phyloP scores from a whole-genome alignment of 352 stramenopile genomes.

The Globisporangium cylindrosporum region DNA sequence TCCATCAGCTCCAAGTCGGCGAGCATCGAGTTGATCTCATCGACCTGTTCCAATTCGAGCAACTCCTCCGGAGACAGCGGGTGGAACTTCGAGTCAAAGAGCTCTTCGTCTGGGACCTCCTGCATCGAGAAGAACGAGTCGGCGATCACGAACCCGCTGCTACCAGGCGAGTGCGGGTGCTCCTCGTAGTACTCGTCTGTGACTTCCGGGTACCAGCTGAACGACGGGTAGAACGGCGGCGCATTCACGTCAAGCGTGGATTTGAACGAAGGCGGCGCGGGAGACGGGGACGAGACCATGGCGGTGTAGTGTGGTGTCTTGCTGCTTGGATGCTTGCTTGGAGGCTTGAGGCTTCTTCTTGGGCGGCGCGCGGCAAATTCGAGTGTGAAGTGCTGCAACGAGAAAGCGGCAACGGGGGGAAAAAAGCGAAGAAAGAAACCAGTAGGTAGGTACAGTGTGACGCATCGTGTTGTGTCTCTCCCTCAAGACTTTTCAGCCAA shows the following conservation, averaged over 20 bases:
- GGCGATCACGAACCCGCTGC: constrained; percentile 61
- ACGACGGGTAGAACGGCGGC: constrained; percentile 57
- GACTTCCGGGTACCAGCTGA: constrained; percentile 50
- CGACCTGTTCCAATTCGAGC: constrained; percentile 68
- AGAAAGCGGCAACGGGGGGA: neutral
- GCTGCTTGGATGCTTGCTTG: neutral
- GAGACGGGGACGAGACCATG: constrained; percentile 27
- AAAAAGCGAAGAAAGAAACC: constrained; percentile 1
- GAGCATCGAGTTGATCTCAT: constrained; percentile 78
- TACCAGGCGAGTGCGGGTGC: constrained; percentile 53
- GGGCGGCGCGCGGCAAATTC: constrained; percentile 19
- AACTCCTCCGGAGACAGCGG: constrained; percentile 58
- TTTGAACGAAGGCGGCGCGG: constrained; percentile 28
- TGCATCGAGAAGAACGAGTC: constrained; percentile 45
- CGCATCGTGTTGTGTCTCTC: neutral
- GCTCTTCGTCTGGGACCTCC: constrained; percentile 72
- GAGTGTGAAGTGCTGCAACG: neutral
- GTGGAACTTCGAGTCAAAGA: constrained; percentile 69
- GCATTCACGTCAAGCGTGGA: constrained; percentile 54
- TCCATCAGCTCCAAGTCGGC: constrained; percentile 79
- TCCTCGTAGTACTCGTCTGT: constrained; percentile 69
- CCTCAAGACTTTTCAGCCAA: neutral
- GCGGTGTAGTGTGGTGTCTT: neutral
- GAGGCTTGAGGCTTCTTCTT: constrained; percentile 6
- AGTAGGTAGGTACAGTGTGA: neutral